phyloP scores from a whole-genome alignment of 108 stramenopile genomes.

The Cyclostephanos tholiformis region DNA sequence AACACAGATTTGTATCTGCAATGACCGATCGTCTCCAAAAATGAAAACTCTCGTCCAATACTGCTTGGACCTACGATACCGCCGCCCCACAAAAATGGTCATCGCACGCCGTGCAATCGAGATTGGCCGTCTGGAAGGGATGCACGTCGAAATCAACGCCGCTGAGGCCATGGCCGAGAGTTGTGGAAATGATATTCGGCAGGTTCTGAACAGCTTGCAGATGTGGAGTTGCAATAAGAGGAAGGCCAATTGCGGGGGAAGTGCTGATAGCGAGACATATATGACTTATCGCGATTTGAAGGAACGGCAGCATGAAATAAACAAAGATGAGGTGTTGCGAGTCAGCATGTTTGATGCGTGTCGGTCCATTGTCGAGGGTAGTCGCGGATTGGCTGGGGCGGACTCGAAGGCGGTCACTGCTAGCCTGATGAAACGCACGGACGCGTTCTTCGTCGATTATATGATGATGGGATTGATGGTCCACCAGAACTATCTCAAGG shows the following conservation, averaged over 20 bases:
- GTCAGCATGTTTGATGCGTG: slow-evolving; percentile 92
- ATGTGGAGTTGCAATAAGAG: slow-evolving; percentile 91
- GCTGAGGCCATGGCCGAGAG: slow-evolving; percentile 95
- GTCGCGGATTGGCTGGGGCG: slow-evolving; percentile 58
- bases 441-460: slow-evolving; percentile 97
- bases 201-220: slow-evolving; percentile 92
- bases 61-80: slow-evolving; percentile 92
- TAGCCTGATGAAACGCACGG: slow-evolving; percentile 79
- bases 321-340: slow-evolving; percentile 91
- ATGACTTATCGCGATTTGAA: slow-evolving; percentile 87
- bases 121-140: slow-evolving; percentile 83
- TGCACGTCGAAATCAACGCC: slow-evolving; percentile 87
- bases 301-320: slow-evolving; percentile 64
- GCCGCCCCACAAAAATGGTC: slow-evolving; percentile 76
- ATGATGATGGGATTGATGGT: slow-evolving; percentile 91
- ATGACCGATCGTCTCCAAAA: slow-evolving; percentile 93
- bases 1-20: slow-evolving; percentile 93
- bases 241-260: slow-evolving; percentile 10
- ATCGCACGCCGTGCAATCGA: slow-evolving; percentile 81
- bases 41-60: slow-evolving; percentile 85
- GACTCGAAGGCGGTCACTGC: slow-evolving; percentile 57
- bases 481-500: slow-evolving; percentile 93
- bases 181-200: slow-evolving; percentile 96
- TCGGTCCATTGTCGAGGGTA: slow-evolving; percentile 79
- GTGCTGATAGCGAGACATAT: slow-evolving; percentile 2